A percentile compares a stretch with the other conserved stretches of the same genome.
phyloP scores from a whole-genome alignment of 306 rosid species.

The Casuarina equisetifolia region DNA sequence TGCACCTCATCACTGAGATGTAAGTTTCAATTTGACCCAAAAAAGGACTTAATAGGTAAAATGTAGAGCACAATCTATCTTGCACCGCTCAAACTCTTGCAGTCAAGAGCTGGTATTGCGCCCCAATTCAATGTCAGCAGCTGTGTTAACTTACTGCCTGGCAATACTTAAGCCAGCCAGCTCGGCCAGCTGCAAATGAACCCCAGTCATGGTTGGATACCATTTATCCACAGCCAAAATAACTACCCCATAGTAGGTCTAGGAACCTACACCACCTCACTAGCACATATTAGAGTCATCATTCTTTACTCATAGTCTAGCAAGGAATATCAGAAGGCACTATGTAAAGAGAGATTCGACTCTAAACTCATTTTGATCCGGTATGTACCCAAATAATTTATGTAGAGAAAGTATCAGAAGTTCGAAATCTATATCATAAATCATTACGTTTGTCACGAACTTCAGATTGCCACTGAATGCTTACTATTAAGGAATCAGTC shows the following conservation, averaged over 20 bases:
- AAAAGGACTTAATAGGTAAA: background rate
- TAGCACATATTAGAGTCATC: background rate
- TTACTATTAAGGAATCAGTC: constrained; percentile 19
- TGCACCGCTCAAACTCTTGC: constrained; percentile 52
- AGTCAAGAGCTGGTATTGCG: constrained; percentile 82
- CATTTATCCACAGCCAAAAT: background rate
- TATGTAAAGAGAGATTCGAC: background rate
- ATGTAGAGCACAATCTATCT: constrained; percentile 73
- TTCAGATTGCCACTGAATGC: constrained; percentile 4
- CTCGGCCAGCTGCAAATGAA: constrained; percentile 74
- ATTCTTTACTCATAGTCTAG: background rate
- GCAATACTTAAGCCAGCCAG: constrained; percentile 58
- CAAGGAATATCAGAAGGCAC: background rate
- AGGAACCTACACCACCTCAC: background rate
- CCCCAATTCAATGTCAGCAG: constrained; percentile 57
- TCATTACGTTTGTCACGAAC: background rate
- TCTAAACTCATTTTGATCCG: too few species aligned
- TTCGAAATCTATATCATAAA: background rate
- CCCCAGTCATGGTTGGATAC: background rate
- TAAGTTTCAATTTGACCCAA: background rate
- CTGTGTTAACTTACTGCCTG: constrained; percentile 71
- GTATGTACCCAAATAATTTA: background rate
- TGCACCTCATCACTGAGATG: too few species aligned
- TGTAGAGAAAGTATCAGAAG: background rate
- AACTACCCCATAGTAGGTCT: background rate